Evolutionary conservation across 176 grass and related monocot genomes (phyloP).

Genomic region (Triticum timopheevii): DNA sequence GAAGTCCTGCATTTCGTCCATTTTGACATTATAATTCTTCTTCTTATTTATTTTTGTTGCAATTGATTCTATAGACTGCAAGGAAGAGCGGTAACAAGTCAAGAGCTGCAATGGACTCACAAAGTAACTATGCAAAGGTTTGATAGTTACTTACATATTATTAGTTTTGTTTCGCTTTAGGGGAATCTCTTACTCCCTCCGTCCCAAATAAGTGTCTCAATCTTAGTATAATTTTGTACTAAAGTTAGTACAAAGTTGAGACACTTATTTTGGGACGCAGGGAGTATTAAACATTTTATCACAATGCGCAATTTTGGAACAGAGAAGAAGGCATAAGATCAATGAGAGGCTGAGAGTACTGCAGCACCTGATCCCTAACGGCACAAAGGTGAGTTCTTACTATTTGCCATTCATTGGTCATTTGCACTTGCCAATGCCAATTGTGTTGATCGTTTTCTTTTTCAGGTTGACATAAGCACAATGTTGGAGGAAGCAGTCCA

Average conservation of each 20-base stretch:
- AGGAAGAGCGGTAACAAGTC: neutral
- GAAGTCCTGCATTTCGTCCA: neutral
- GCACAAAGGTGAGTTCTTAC: constrained; percentile 50
- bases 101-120: neutral
- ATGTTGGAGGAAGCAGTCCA: constrained; percentile 65
- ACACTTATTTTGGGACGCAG: no score
- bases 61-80: neutral
- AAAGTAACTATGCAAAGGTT: constrained; percentile 5
- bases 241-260: no score
- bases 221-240: no score
- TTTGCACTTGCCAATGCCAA: neutral
- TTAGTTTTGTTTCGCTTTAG: neutral
- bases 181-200: neutral
- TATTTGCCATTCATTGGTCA: neutral
- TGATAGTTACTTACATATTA: neutral
- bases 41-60: neutral
- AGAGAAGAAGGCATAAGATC: constrained; percentile 68
- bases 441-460: neutral
- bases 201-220: no score
- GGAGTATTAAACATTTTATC: neutral
- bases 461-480: constrained; percentile 67
- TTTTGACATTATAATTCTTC: neutral
- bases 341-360: constrained; percentile 54
- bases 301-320: neutral
- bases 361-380: constrained; percentile 56